Conservation (phyloP, 2,329 filamentous ascomycete species). For the Thelonectria blattea region DNA sequence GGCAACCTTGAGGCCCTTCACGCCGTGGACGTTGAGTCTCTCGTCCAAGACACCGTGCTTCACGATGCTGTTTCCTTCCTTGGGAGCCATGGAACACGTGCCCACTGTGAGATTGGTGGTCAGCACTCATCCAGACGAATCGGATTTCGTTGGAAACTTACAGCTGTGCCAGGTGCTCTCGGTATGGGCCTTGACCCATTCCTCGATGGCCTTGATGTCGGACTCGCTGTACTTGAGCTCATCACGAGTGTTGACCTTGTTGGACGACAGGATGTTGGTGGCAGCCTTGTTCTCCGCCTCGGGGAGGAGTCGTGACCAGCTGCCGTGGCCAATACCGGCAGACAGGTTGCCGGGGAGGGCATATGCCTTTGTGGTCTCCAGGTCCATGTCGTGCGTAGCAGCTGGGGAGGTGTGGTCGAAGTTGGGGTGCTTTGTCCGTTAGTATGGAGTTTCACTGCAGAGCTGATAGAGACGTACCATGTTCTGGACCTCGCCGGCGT, state of each 20-base stretch:
- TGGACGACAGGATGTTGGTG: conserved; percentile 63
- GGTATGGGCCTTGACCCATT: conserved; percentile 73
- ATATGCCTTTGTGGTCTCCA: conserved; percentile 76
- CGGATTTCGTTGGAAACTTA: neutral
- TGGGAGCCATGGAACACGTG: conserved; percentile 80
- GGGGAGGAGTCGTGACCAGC: conserved; percentile 68
- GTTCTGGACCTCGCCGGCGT: conserved; percentile 72
- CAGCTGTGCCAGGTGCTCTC: conserved; percentile 62
- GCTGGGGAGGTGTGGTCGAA: conserved; percentile 74
- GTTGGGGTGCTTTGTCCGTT: conserved; percentile 63
- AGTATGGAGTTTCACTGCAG: conserved; percentile 37
- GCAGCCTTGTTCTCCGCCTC: conserved; percentile 58
- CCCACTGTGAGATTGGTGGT: conserved; percentile 42
- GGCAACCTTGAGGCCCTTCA: conserved; percentile 78
- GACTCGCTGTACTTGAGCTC: conserved; percentile 69
- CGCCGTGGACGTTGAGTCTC: conserved; percentile 77
- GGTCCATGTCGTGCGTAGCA: conserved; percentile 73
- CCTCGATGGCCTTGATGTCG: conserved; percentile 71
- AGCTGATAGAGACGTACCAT: conserved; percentile 44
- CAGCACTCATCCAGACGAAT: conserved; percentile 57
- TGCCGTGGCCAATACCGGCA: conserved; percentile 75
- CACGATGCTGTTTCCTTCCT: conserved; percentile 78
- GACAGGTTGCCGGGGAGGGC: conserved; percentile 75
- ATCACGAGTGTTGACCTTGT: conserved; percentile 63
- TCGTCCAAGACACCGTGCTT: conserved; percentile 81